Conservation (phyloP, 139 green algal species). For the Deuterostichococcus epilithicus region DNA sequence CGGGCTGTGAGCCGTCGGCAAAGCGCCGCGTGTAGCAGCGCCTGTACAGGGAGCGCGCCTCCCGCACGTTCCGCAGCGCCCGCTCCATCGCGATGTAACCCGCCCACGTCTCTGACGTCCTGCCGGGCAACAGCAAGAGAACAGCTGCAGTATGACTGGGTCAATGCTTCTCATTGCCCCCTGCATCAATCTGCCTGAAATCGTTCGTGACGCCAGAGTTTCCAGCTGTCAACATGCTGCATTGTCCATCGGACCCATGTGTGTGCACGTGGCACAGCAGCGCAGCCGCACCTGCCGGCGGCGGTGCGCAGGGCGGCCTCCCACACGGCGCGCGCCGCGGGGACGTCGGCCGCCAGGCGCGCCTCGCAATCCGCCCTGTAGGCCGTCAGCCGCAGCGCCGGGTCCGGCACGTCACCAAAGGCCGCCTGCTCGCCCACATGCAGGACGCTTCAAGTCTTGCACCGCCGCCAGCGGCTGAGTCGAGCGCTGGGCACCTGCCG, state of each 20-base stretch:
- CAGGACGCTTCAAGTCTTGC: too few relatives aligned
- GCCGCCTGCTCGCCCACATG: slow-evolving; percentile 9
- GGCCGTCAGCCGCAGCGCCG: slow-evolving; percentile 35
- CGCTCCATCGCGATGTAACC: slow-evolving; percentile 61
- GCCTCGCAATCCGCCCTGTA: slow-evolving; percentile 73
- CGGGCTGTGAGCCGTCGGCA: slow-evolving; percentile 41
- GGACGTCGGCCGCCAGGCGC: slow-evolving; percentile 34
- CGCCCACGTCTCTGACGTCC: slow-evolving; percentile 49
- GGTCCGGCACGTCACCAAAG: slow-evolving; percentile 59
- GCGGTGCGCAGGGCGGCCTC: slow-evolving; percentile 51
- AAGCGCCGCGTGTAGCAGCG: slow-evolving; percentile 45
- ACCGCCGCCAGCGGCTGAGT: too few relatives aligned
- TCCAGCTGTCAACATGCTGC: background rate
- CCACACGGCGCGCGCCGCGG: slow-evolving; percentile 62
- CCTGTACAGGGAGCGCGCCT: slow-evolving; percentile 53
- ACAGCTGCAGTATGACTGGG: background rate
- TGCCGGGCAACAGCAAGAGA: background rate
- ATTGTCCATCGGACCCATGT: background rate
- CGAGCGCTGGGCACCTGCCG: too few relatives aligned
- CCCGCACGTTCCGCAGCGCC: slow-evolving; percentile 24
- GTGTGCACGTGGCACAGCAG: too few relatives aligned
- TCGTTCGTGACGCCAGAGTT: background rate
- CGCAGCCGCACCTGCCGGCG: background rate
- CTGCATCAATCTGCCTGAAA: background rate
- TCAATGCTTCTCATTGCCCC: background rate